A percentile compares a stretch with the other conserved stretches of the same genome.
phyloP scores from a whole-genome alignment of 2,329 filamentous ascomycete genomes.

The Alternaria rosae region DNA sequence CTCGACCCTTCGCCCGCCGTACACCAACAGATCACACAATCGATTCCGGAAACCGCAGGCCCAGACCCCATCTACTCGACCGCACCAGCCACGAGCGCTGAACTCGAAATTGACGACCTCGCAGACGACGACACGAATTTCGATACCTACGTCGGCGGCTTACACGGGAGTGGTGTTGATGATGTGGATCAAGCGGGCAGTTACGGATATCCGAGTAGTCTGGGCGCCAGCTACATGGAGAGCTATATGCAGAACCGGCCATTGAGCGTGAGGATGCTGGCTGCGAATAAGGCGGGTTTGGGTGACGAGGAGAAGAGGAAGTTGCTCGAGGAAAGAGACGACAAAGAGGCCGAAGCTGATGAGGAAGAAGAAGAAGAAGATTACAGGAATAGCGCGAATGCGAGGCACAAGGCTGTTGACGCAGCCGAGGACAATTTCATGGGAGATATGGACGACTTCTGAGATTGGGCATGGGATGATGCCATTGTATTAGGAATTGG shows the following conservation, averaged over 20 bases:
- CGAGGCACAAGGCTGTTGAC: neutral
- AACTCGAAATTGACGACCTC: conserved; percentile 19
- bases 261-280: conserved; percentile 46
- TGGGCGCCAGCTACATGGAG: conserved; percentile 49
- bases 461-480: conserved; percentile 2
- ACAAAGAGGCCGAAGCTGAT: conserved; percentile 13
- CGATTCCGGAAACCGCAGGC: conserved; percentile 27
- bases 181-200: conserved; percentile 45
- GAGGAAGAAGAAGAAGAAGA: neutral
- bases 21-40: conserved; percentile 6
- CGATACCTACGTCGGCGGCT: conserved; percentile 47
- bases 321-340: conserved; percentile 18
- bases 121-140: conserved; percentile 32
- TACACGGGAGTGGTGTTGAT: conserved; percentile 43
- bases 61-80: conserved; percentile 31
- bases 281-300: conserved; percentile 41
- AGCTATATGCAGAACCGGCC: conserved; percentile 48
- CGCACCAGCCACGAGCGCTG: conserved; percentile 8
- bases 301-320: conserved; percentile 31
- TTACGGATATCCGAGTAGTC: conserved; percentile 44
- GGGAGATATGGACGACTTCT: conserved; percentile 47
- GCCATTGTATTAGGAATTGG: neutral
- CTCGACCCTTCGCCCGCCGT: conserved; percentile 35
- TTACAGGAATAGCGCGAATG: neutral
- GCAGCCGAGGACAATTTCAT: conserved; percentile 21